These are phyloP conservation scores for Fragosphaeria purpurea DNA, from an alignment of 2,329 filamentous ascomycete genomes.

Conservation along the genomic window DNA sequence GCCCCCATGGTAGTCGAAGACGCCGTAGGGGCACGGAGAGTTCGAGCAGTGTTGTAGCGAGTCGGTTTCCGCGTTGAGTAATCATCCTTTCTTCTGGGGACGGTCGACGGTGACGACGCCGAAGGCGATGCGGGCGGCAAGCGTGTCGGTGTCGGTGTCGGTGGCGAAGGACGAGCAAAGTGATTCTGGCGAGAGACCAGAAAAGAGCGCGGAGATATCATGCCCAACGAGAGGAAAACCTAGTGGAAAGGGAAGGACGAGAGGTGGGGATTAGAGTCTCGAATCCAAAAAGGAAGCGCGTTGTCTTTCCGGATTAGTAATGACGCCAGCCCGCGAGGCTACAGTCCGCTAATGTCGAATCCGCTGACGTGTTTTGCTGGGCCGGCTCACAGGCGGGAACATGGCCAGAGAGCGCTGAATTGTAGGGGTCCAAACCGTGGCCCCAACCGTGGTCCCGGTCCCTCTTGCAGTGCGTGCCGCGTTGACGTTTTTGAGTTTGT, in stretches of 20 bases:
- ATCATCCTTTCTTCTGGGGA: background rate
- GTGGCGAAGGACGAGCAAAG: conserved; percentile 13
- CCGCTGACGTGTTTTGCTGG: conserved; percentile 1
- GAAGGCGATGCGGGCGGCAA: background rate
- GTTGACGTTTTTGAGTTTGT: no score
- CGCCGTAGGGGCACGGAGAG: background rate
- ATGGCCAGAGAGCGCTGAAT: background rate
- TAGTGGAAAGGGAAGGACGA: no score
- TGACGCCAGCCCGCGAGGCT: background rate
- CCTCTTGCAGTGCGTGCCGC: no score
- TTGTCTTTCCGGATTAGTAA: background rate
- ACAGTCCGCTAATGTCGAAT: background rate
- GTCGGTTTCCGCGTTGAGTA: background rate
- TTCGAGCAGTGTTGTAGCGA: background rate
- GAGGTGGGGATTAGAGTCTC: background rate
- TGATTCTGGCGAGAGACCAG: conserved; percentile 25
- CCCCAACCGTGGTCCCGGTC: no score
- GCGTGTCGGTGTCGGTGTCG: conserved; percentile 7
- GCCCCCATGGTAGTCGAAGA: background rate
- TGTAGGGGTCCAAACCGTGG: no score
- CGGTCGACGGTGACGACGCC: background rate
- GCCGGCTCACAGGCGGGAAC: conserved; percentile 3
- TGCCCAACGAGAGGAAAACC: conserved; percentile 5
- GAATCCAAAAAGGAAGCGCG: background rate
- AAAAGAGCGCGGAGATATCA: conserved; percentile 31